phyloP scores from a whole-genome alignment of 352 stramenopile genomes.

The Phytopythium chamaehyphon region DNA sequence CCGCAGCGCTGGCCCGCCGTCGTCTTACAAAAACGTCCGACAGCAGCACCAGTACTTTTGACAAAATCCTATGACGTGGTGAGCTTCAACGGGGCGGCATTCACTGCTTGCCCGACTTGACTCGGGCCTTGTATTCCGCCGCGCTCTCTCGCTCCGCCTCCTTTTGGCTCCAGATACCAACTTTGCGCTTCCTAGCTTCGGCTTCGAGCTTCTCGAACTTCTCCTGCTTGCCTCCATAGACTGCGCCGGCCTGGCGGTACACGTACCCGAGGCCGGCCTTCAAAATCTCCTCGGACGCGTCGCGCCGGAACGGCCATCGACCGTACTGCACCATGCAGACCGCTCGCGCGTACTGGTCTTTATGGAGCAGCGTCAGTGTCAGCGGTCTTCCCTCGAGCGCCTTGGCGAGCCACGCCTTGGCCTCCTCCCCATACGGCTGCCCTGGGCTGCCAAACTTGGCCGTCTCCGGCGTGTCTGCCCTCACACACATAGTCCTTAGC shows the following conservation, averaged over 20 bases:
- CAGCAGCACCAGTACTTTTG: background rate
- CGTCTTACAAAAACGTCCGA: conserved; percentile 3
- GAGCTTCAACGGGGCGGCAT: background rate
- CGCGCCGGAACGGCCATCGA: conserved; percentile 69
- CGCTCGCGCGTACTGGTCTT: conserved; percentile 82
- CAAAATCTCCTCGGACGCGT: conserved; percentile 79
- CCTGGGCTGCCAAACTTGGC: conserved; percentile 78
- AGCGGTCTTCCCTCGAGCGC: conserved; percentile 47
- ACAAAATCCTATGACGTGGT: conserved; percentile 1
- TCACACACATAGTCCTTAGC: background rate
- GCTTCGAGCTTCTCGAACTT: conserved; percentile 65
- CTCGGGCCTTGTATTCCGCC: conserved; percentile 72
- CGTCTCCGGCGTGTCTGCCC: conserved; percentile 76
- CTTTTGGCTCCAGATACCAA: conserved; percentile 69
- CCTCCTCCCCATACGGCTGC: conserved; percentile 76
- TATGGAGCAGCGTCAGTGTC: conserved; percentile 74
- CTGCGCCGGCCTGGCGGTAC: conserved; percentile 72
- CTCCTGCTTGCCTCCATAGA: conserved; percentile 75
- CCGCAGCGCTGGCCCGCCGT: conserved; percentile 16
- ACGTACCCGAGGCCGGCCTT: conserved; percentile 67
- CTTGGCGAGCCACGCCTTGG: conserved; percentile 62
- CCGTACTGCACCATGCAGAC: conserved; percentile 84
- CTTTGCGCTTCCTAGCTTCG: conserved; percentile 52
- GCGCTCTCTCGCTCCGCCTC: conserved; percentile 67
- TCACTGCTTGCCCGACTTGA: conserved; percentile 36